Base-by-base conservation (phyloP, 805 yeast species). In the Wickerhamiella alocasiicola region DNA sequence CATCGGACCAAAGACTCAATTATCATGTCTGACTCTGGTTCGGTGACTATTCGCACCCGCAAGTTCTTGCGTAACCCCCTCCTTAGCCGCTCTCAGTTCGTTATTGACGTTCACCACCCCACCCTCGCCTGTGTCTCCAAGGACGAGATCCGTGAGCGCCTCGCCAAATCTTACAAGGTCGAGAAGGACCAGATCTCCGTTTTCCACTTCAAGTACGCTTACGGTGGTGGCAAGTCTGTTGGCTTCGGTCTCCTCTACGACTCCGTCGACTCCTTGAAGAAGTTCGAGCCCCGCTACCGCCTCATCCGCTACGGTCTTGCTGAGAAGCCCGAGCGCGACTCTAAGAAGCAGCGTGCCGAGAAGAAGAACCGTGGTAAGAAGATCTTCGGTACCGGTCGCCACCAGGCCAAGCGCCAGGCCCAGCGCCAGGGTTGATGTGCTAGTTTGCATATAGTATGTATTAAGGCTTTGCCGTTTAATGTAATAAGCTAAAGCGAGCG, bases 301-400 rank as follows among this genome's bases (percentile, higher is more conserved):
- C 83, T 84, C 66, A 94, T 91, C 61, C 87, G 99, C 81, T 81
- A 83, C 77, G 97, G 97, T 64, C 77, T 87, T 66, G 96, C 94
- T 65, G 74, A 73, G 60, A 85, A 83, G 79, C 87, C 80, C 63
- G 96, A 88, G 72, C 85, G 84, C 77, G 75, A 95, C 61, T 84
- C 96, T 62, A 87, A 97, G 85, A 95, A 87, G 76, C 98, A 91
- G 78, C 84, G 98, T 79, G 91, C 91, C 74, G 97, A 88, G 78
- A 84, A 81, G 85, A 88, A 91, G 87, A 91, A 91, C 94, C 85
- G 96, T 49, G 95, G 81, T 65, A 79, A 81, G 85, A 91, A 91
- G 82, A 70, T 83, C 80, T 85, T 88, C 65, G 99, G 99, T 80
- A 91, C 98, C 63, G 94, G 87, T 65, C 80, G 76, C 68, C 77